A percentile compares a stretch with the other conserved stretches of the same genome.
These are phyloP conservation scores for Litsea cubeba DNA, from an alignment of 164 flowering plant genomes.

Conservation along the genomic window DNA sequence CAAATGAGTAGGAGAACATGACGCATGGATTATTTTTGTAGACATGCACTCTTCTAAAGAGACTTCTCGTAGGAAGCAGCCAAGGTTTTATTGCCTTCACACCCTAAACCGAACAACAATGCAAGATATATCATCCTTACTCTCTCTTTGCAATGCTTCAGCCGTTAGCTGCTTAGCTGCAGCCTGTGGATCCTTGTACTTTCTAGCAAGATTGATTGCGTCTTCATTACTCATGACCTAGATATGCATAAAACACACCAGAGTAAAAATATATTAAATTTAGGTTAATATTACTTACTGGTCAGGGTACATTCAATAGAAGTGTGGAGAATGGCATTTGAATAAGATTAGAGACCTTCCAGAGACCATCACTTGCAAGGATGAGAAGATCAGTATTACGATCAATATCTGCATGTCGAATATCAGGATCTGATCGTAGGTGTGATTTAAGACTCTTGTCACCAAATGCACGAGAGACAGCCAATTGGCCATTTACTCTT, in stretches of 20 bases:
- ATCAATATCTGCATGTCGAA: constrained; percentile 40
- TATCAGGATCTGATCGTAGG: constrained; percentile 69
- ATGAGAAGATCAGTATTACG: constrained; percentile 52
- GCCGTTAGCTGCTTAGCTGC: constrained; percentile 63
- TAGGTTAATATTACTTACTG: background rate
- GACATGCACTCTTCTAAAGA: background rate
- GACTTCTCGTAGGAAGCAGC: background rate
- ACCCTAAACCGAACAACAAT: constrained; percentile 64
- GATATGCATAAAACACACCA: background rate
- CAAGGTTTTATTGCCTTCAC: background rate
- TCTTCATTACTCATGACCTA: constrained; percentile 87
- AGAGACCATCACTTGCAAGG: constrained; percentile 82
- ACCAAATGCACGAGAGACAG: constrained; percentile 89
- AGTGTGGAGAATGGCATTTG: background rate
- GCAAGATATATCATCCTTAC: constrained; percentile 85
- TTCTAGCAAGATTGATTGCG: constrained; percentile 62
- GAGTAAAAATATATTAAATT: background rate
- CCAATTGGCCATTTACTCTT: constrained; percentile 80
- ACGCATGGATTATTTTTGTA: background rate
- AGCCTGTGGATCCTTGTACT: constrained; percentile 52
- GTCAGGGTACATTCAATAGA: too few species aligned
- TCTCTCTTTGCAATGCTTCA: constrained; percentile 66
- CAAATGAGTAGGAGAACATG: background rate
- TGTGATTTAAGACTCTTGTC: constrained; percentile 80
- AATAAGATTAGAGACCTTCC: constrained; percentile 52